These are phyloP conservation scores for Arthrobotrys entomopaga DNA, from an alignment of 2,329 filamentous ascomycete genomes.

Conservation along the genomic window DNA sequence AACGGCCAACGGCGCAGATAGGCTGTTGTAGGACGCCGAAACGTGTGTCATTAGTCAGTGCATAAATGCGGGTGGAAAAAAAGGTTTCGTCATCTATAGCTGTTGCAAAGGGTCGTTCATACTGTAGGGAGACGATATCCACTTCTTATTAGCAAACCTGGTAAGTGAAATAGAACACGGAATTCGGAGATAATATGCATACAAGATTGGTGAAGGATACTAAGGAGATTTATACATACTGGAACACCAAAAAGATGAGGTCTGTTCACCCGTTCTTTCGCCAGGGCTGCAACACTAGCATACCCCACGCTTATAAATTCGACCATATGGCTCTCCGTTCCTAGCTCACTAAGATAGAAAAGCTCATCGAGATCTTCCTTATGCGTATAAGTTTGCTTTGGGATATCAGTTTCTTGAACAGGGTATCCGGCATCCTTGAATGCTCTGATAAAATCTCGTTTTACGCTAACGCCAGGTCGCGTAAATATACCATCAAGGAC, in stretches of 20 bases:
- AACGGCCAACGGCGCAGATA: conserved; percentile 12
- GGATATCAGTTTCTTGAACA: conserved; percentile 27
- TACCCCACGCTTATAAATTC: conserved; percentile 41
- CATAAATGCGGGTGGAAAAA: conserved; percentile 19
- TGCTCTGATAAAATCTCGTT: conserved; percentile 33
- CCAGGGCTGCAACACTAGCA: conserved; percentile 3
- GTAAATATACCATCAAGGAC: conserved; percentile 25
- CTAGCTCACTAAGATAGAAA: conserved; percentile 14
- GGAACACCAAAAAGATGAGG: too few species aligned
- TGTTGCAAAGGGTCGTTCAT: conserved; percentile 26
- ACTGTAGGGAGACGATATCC: not conserved
- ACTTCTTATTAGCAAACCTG: too few species aligned
- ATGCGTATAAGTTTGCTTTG: not conserved
- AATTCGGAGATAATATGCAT: too few species aligned
- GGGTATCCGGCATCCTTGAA: conserved; percentile 42
- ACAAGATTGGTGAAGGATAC: too few species aligned
- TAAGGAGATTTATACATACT: too few species aligned
- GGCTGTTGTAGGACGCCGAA: conserved; percentile 43
- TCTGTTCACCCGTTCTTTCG: too few species aligned
- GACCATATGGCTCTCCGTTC: conserved; percentile 15
- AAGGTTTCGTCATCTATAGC: conserved; percentile 36
- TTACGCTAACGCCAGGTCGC: conserved; percentile 11
- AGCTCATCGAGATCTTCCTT: not conserved
- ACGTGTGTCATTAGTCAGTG: conserved; percentile 17
- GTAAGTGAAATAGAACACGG: too few species aligned